Evolutionary conservation across 2,329 filamentous ascomycete species (phyloP).

Genomic region (Microdochium trichocladiopsis): DNA sequence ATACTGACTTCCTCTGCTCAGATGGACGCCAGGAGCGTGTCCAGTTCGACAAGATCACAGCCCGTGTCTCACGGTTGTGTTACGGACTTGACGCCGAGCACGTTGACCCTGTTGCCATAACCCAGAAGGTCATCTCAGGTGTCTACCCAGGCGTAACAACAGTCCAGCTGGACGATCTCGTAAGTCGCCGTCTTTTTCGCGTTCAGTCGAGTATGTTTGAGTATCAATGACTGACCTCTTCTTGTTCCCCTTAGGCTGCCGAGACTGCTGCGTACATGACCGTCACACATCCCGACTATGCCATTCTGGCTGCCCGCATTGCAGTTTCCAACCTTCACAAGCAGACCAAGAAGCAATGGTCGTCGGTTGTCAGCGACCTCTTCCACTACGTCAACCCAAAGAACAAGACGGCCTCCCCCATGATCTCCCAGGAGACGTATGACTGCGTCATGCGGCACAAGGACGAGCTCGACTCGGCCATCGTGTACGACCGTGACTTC

Average conservation of each 20-base stretch:
- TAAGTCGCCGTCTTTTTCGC: constrained; percentile 38
- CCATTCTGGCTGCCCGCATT: constrained; percentile 95
- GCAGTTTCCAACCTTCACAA: constrained; percentile 99
- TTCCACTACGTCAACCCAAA: constrained; percentile 96
- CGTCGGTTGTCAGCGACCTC: constrained; percentile 85
- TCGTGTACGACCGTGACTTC: constrained; percentile 98
- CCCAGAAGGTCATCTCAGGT: constrained; percentile 98
- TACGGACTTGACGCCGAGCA: constrained; percentile 93
- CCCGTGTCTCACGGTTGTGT: constrained; percentile 93
- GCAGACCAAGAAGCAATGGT: constrained; percentile 99
- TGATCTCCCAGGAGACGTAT: constrained; percentile 90
- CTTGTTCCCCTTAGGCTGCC: constrained; percentile 59
- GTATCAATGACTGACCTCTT: background rate
- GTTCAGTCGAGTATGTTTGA: background rate
- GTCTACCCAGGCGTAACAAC: constrained; percentile 98
- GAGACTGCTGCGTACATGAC: constrained; percentile 99
- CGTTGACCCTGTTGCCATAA: constrained; percentile 96
- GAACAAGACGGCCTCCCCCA: constrained; percentile 75
- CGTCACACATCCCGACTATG: constrained; percentile 97
- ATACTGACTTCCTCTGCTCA: constrained; percentile 28
- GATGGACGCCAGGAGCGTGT: constrained; percentile 99
- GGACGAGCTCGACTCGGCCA: constrained; percentile 96
- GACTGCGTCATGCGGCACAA: constrained; percentile 93
- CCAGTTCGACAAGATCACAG: constrained; percentile 99
- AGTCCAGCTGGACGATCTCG: constrained; percentile 91